A percentile compares a stretch with the other conserved stretches of the same genome.
These are phyloP conservation scores for Melaleuca alternifolia DNA, from an alignment of 345 rosid species.

Conservation along the genomic window DNA sequence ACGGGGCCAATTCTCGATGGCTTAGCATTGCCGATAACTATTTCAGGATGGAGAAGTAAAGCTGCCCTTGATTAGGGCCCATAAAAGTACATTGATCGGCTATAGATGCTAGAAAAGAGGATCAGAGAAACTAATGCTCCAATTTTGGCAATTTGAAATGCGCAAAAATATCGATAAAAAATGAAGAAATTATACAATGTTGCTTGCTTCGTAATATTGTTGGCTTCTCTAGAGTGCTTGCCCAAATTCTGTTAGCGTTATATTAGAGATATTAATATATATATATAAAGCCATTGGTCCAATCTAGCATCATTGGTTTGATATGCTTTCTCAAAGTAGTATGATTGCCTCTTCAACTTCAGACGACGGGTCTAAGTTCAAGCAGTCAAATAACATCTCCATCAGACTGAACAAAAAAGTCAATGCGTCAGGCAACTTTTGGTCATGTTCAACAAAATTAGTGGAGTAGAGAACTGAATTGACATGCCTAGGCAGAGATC, in stretches of 20 bases:
- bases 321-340: background rate
- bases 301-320: background rate
- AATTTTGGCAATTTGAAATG: background rate
- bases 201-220: background rate
- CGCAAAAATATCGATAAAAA: background rate
- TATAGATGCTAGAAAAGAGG: background rate
- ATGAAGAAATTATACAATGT: background rate
- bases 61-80: slow-evolving; percentile 36
- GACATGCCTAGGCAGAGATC: background rate
- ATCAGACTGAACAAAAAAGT: background rate
- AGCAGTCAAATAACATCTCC: background rate
- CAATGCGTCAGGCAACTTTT: background rate
- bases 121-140: background rate
- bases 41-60: slow-evolving; percentile 28
- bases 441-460: background rate
- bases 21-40: slow-evolving; percentile 28
- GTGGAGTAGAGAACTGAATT: background rate
- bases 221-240: background rate
- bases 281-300: background rate
- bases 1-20: slow-evolving; percentile 38
- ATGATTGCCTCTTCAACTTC: background rate
- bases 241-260: background rate
- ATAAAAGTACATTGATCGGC: background rate
- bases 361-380: background rate
- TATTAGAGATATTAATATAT: background rate